phyloP scores from a whole-genome alignment of 768 basidiomycete species.

The Suillus placidus region DNA sequence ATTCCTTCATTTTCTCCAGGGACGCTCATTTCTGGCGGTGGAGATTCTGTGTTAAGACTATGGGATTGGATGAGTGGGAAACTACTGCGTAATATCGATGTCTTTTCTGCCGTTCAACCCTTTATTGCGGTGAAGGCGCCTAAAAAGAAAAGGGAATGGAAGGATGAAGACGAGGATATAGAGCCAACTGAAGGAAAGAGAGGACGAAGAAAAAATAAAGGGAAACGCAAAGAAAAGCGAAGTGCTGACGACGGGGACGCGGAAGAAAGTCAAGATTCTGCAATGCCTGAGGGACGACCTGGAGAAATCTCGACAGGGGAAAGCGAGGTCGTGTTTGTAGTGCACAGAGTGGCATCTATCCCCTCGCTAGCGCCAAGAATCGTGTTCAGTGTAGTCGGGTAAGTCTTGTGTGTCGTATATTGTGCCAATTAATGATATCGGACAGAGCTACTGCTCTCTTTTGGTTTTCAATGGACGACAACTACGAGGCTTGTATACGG shows the following conservation, averaged over 20 bases:
- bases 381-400: constrained; percentile 79
- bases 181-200: constrained; percentile 20
- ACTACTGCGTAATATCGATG: constrained; percentile 51
- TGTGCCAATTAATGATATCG: constrained; percentile 1
- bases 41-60: constrained; percentile 72
- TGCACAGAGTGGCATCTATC: constrained; percentile 57
- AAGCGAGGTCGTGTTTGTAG: constrained; percentile 51
- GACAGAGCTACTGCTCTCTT: constrained; percentile 73
- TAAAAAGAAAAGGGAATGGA: constrained; percentile 33
- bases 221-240: constrained; percentile 26
- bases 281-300: neutral
- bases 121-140: constrained; percentile 43
- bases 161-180: constrained; percentile 30
- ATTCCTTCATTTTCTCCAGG: constrained; percentile 51
- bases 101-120: constrained; percentile 51
- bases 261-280: constrained; percentile 23
- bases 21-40: constrained; percentile 82
- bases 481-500: constrained; percentile 28
- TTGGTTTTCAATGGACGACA: constrained; percentile 37
- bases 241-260: constrained; percentile 23
- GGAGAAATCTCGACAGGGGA: constrained; percentile 12
- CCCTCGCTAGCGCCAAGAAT: constrained; percentile 41
- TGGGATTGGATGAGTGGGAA: constrained; percentile 81
- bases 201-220: constrained; percentile 20
- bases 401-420: constrained; percentile 24